Percentiles rank a stretch among this genome's conserved stretches.
Evolutionary conservation across 306 rosid genomes (phyloP).

Genomic region (Calophaca sinica): DNA sequence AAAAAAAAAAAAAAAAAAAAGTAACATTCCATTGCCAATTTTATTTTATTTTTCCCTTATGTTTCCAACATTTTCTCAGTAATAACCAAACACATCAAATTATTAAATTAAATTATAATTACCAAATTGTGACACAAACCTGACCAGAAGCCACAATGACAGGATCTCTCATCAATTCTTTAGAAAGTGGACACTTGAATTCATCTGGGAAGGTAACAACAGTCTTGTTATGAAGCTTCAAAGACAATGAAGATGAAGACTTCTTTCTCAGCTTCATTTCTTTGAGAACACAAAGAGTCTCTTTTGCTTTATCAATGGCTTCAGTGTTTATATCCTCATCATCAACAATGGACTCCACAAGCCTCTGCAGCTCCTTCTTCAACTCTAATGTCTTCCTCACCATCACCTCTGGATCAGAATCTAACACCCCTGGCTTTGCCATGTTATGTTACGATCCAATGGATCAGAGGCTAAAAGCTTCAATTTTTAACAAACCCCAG

Average conservation of each 20-base stretch:
- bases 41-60: not conserved
- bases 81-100: conserved; percentile 42
- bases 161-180: conserved; percentile 94
- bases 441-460: conserved; percentile 40
- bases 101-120: not conserved
- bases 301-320: conserved; percentile 70
- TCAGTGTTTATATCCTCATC: conserved; percentile 64
- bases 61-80: conserved; percentile 36
- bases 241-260: conserved; percentile 54
- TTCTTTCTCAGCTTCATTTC: conserved; percentile 65
- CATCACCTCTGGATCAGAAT: conserved; percentile 64
- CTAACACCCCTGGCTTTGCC: conserved; percentile 79
- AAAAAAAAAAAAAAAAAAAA: not conserved
- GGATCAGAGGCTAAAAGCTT: conserved; percentile 18
- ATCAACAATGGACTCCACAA: conserved; percentile 65
- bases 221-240: conserved; percentile 50
- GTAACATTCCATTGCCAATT: not conserved
- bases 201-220: conserved; percentile 65
- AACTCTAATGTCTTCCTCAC: conserved; percentile 65
- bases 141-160: conserved; percentile 84
- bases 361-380: conserved; percentile 79
- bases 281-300: conserved; percentile 61
- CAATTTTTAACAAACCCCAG: conserved; percentile 9
- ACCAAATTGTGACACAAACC: conserved; percentile 60
- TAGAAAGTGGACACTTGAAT: conserved; percentile 84